phyloP scores from a whole-genome alignment of 2,329 filamentous ascomycete genomes.

The Ascochyta pisi region DNA sequence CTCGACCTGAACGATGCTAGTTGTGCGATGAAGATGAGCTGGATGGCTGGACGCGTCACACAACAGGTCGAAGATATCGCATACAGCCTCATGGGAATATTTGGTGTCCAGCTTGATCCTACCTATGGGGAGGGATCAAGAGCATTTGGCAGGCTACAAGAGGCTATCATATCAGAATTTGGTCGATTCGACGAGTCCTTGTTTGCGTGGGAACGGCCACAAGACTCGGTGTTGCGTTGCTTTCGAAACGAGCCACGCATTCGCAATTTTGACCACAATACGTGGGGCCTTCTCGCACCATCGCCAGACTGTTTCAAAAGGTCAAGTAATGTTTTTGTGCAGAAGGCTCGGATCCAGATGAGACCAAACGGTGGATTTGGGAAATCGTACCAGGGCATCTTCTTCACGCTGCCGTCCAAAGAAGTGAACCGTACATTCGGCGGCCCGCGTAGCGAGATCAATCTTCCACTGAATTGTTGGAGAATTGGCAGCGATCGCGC shows the following conservation, averaged over 20 bases:
- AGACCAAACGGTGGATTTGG: conserved; percentile 14
- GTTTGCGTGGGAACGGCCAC: conserved; percentile 14
- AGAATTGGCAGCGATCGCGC: not conserved
- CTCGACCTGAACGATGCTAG: not conserved
- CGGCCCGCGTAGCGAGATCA: not conserved
- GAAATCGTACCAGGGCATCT: conserved; percentile 12
- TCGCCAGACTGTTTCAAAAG: conserved; percentile 10
- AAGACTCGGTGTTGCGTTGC: not conserved
- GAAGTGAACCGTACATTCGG: not conserved
- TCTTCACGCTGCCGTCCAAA: not conserved
- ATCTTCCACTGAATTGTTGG: not conserved
- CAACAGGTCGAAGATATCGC: conserved; percentile 25
- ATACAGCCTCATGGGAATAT: conserved; percentile 28
- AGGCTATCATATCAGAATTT: conserved; percentile 23
- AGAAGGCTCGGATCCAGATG: conserved; percentile 12
- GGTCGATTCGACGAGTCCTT: conserved; percentile 13
- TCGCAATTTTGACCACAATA: not conserved
- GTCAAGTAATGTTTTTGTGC: not conserved
- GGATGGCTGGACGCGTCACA: conserved; percentile 24
- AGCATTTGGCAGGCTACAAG: conserved; percentile 22
- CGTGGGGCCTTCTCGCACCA: conserved; percentile 16
- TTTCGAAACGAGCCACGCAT: not conserved
- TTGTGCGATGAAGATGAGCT: conserved; percentile 18
- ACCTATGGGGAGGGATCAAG: conserved; percentile 21
- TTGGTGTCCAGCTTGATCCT: conserved; percentile 19